Conservation (phyloP, 2,329 filamentous ascomycete species). For the Xylariaceae sp. region DNA sequence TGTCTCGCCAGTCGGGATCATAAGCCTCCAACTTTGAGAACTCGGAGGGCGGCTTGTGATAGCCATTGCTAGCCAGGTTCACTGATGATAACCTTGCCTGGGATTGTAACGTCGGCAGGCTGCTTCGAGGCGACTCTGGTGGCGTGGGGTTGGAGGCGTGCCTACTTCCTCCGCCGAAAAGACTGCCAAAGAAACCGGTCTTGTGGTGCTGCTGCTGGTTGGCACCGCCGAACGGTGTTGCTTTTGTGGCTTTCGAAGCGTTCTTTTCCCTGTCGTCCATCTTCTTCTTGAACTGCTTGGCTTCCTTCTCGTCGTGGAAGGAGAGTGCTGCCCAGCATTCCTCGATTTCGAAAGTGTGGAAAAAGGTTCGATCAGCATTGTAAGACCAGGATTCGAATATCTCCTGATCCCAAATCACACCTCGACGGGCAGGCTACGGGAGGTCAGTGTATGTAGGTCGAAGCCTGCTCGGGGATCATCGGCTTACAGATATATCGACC, state of each 20-base stretch:
- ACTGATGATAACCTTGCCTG: conserved; percentile 37
- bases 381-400: conserved; percentile 94
- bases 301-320: conserved; percentile 96
- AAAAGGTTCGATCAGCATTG: conserved; percentile 96
- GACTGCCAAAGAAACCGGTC: conserved; percentile 52
- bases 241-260: conserved; percentile 79
- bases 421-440: conserved; percentile 65
- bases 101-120: conserved; percentile 32
- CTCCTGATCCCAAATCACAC: conserved; percentile 96
- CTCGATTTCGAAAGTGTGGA: conserved; percentile 95
- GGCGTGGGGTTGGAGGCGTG: conserved; percentile 55
- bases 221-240: conserved; percentile 67
- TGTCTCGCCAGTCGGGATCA: conserved; percentile 61
- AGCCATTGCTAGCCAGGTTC: conserved; percentile 39
- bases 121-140: conserved; percentile 51
- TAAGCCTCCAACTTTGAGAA: conserved; percentile 61
- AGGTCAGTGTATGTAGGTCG: conserved; percentile 6
- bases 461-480: background rate
- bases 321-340: conserved; percentile 85
- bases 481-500: conserved; percentile 86
- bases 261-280: conserved; percentile 95
- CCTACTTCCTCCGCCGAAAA: conserved; percentile 58
- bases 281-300: conserved; percentile 95
- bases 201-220: conserved; percentile 43
- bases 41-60: conserved; percentile 44